Evolutionary conservation across 1,284 basidiomycete genomes (phyloP).

Genomic region (Puccinia brachypodii): DNA sequence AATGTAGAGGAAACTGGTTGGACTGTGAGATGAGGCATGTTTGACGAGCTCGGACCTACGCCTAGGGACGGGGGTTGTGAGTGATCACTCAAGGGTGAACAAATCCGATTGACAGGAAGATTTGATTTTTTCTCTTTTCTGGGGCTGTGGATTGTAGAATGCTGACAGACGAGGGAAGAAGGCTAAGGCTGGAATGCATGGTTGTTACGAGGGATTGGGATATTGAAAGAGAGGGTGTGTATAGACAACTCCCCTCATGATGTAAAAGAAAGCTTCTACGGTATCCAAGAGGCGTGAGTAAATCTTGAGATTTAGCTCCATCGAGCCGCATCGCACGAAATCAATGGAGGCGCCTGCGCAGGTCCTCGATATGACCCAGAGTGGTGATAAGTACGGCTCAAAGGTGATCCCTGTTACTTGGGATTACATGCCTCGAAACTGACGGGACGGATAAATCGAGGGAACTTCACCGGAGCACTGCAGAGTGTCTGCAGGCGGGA

Average conservation of each 20-base stretch:
- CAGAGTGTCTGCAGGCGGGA: too few species aligned
- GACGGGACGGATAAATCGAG: too few species aligned
- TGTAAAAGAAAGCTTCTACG: not conserved
- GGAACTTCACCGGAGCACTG: too few species aligned
- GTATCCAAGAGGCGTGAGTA: not conserved
- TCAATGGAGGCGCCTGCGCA: too few species aligned
- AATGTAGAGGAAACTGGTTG: slow-evolving; percentile 5
- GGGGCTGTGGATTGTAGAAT: not conserved
- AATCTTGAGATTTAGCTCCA: too few species aligned
- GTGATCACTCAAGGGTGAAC: slow-evolving; percentile 1
- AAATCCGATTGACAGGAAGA: not conserved
- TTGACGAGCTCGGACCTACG: not conserved
- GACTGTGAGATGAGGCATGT: slow-evolving; percentile 26
- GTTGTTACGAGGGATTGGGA: not conserved
- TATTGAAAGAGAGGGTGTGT: not conserved
- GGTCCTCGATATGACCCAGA: too few species aligned
- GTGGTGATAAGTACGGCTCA: too few species aligned
- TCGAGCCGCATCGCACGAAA: too few species aligned
- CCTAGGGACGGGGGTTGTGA: not conserved
- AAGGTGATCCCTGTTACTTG: too few species aligned
- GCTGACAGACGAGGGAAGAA: slow-evolving; percentile 23
- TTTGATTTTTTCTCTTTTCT: not conserved
- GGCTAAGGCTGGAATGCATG: not conserved
- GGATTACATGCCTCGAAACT: too few species aligned
- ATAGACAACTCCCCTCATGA: too few species aligned